Evolutionary conservation across 371 early-diverging fungal genomes (phyloP).

Genomic region (Spraguea lophii): DNA sequence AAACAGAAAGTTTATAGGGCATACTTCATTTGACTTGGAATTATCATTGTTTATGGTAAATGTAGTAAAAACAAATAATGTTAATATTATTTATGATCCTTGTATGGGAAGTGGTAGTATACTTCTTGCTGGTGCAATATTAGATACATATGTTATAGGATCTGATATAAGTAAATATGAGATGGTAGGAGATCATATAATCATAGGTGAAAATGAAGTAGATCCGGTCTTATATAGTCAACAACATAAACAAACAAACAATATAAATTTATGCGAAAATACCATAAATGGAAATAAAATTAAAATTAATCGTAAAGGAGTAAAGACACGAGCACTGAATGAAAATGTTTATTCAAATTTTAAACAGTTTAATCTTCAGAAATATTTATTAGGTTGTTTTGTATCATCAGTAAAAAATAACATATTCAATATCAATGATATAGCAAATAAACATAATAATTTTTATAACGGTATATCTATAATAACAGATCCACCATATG

Average conservation of each 20-base stretch:
- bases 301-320: too few relatives aligned
- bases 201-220: too few relatives aligned
- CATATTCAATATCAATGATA: too few relatives aligned
- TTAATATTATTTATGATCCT: conserved; percentile 22
- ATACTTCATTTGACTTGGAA: conserved; percentile 33
- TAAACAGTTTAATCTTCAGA: neutral
- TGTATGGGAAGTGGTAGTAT: conserved; percentile 34
- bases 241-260: too few relatives aligned
- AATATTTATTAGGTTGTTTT: neutral
- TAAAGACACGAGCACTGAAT: neutral
- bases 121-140: conserved; percentile 17
- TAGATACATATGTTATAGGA: conserved; percentile 20
- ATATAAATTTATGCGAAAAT: too few relatives aligned
- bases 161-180: conserved; percentile 17
- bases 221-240: too few relatives aligned
- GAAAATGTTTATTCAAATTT: neutral
- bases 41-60: conserved; percentile 25
- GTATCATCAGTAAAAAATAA: too few relatives aligned
- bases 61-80: conserved; percentile 2
- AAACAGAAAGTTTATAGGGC: conserved; percentile 31
- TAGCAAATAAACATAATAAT: too few relatives aligned
- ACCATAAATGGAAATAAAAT: neutral
- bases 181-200: conserved; percentile 9
- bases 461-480: too few relatives aligned
- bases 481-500: neutral